Base-by-base conservation (phyloP, 2,329 filamentous ascomycete genomes). In the Tympanopsis confertula region DNA sequence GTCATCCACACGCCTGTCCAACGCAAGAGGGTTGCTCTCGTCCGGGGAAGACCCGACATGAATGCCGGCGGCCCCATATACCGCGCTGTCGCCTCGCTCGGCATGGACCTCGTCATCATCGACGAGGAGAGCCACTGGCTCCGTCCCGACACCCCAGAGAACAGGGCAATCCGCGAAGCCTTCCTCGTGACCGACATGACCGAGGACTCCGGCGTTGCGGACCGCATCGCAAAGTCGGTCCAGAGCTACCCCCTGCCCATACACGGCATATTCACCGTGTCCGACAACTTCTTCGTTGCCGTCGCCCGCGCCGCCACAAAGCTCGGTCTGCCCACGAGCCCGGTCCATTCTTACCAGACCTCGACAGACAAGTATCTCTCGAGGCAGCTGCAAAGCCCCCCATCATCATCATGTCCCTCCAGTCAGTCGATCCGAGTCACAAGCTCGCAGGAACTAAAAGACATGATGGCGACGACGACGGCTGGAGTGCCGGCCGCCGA, bases 101-200 rank as follows among this genome's bases (percentile, higher is more conserved):
- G 56, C 3, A 56, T 65, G 24, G 43, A 45, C 0, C 33, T 65
- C 2, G 50, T 63, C 19, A 47, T 63, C 5, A 24, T 62, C 13
- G 61, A 62, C 39, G 39, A 49, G 13, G 44, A 51, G 0, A 58
- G 54, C 4, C 58, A 64, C 44, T 64, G 59, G 58, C 44, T 63
- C n/a, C 42, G 59, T 41, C 44, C 46, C 12, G 38, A 41, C 19
- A 29, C 20, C 17, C 33, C 36, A 13, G 35, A 30, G 15, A 48
- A 49, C 37, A 41, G 48, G 2, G 38, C 52, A 37, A 45, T 51
- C 19, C 50, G 56, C 1, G 55, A 60, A 18, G 56, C 45, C 1
- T 58, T 62, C 36, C 39, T 59, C 15, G 41, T 46, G 3, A 33
- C 47, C n/a, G 44, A 53, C 20, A 50, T 59, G n/a, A 45, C 39